phyloP scores from a whole-genome alignment of 2,329 filamentous ascomycete genomes.

The Fusarium tjaetaba region DNA sequence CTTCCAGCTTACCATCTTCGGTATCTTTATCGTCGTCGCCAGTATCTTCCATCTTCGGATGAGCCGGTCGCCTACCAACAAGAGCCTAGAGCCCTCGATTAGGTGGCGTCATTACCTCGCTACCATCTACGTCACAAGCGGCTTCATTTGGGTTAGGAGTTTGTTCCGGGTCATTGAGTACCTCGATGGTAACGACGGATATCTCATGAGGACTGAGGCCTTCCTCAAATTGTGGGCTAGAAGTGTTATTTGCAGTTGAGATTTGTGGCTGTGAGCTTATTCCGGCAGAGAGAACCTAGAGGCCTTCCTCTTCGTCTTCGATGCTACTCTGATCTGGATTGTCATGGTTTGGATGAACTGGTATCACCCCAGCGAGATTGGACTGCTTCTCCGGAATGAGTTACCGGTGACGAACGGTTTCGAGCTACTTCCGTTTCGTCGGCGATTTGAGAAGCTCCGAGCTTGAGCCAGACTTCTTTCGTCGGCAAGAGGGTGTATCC shows the following conservation, averaged over 20 bases:
- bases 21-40: background rate
- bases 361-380: background rate
- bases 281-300: too few species aligned
- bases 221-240: too few species aligned
- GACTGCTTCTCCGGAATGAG: background rate
- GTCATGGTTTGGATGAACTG: background rate
- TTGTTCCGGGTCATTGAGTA: background rate
- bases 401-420: background rate
- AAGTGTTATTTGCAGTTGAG: too few species aligned
- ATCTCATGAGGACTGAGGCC: background rate
- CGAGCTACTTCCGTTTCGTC: background rate
- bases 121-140: background rate
- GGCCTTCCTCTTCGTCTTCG: background rate
- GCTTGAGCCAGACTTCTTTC: fast-evolving
- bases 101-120: background rate
- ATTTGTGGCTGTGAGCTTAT: too few species aligned
- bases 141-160: background rate
- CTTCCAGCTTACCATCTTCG: background rate
- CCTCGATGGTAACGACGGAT: background rate
- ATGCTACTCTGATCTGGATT: background rate
- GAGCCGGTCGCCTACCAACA: background rate
- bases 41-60: background rate
- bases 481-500: background rate
- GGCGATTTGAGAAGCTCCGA: background rate
- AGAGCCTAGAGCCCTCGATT: background rate